Percentiles rank a stretch among this genome's conserved stretches.
Conservation (phyloP, 2,329 filamentous ascomycete species). For the Colletotrichum sp. region DNA sequence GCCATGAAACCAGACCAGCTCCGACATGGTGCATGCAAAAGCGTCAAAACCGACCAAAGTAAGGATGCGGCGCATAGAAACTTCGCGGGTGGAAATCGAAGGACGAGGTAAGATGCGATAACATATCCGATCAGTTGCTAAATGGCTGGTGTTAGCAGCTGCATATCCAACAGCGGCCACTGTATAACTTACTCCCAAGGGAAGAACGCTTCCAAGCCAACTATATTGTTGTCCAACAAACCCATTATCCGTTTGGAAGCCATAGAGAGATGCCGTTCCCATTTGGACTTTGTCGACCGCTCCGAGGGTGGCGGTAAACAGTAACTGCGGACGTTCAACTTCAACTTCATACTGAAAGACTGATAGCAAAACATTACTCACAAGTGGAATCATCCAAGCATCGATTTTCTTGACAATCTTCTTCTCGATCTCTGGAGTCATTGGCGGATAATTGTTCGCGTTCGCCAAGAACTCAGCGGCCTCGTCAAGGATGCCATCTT, state of each 20-base stretch:
- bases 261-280: constrained; percentile 28
- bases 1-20: neutral
- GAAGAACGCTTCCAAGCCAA: neutral
- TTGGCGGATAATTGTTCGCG: neutral
- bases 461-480: neutral
- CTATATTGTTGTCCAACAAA: constrained; percentile 8
- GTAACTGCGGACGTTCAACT: neutral
- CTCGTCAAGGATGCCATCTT: neutral
- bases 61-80: neutral
- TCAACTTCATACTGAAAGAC: neutral
- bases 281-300: constrained; percentile 34
- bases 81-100: neutral
- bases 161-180: accelerated
- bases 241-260: constrained; percentile 23
- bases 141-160: accelerated
- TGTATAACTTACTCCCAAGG: neutral
- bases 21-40: neutral
- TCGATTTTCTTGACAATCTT: neutral
- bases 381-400: neutral
- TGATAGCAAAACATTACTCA: neutral
- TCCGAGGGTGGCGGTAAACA: constrained; percentile 4
- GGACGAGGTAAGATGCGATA: neutral
- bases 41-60: neutral
- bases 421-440: neutral
- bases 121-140: neutral